Percentiles rank a stretch among this genome's conserved stretches.
Evolutionary conservation across 2,329 filamentous ascomycete species (phyloP).

Genomic region (Verticillium isaacii): DNA sequence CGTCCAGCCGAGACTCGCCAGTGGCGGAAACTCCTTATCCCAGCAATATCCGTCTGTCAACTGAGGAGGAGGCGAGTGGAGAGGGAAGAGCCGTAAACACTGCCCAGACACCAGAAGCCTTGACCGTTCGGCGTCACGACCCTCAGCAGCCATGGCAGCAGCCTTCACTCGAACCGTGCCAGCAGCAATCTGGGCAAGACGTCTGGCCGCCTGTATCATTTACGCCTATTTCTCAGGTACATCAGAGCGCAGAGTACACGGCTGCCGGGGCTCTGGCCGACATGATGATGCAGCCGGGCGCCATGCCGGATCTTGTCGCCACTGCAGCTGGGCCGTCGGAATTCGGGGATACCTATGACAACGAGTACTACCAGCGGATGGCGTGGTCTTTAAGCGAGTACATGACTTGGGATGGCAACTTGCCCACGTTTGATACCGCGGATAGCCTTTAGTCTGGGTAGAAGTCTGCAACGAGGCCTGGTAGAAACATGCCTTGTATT

Average conservation of each 20-base stretch:
- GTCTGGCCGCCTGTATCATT: no score
- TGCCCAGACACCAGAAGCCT: no score
- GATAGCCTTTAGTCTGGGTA: neutral
- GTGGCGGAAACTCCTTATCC: no score
- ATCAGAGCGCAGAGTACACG: neutral
- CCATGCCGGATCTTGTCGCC: neutral
- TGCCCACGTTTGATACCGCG: neutral
- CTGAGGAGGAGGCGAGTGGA: no score
- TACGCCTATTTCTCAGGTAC: neutral
- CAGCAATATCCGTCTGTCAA: no score
- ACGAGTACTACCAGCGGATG: neutral
- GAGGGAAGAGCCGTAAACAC: no score
- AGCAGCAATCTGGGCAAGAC: no score
- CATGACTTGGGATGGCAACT: neutral
- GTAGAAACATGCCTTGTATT: no score
- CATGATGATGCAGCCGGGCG: neutral
- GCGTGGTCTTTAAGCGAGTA: neutral
- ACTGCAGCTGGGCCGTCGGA: neutral
- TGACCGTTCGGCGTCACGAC: no score
- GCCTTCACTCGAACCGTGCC: no score
- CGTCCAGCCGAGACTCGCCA: neutral
- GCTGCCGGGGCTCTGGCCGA: neutral
- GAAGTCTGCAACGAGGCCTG: no score
- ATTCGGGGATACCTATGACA: neutral
- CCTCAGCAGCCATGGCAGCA: no score